Percentiles rank a stretch among this genome's conserved stretches.
phyloP scores from a whole-genome alignment of 306 rosid genomes.

The Cyclanthera cordifolia region DNA sequence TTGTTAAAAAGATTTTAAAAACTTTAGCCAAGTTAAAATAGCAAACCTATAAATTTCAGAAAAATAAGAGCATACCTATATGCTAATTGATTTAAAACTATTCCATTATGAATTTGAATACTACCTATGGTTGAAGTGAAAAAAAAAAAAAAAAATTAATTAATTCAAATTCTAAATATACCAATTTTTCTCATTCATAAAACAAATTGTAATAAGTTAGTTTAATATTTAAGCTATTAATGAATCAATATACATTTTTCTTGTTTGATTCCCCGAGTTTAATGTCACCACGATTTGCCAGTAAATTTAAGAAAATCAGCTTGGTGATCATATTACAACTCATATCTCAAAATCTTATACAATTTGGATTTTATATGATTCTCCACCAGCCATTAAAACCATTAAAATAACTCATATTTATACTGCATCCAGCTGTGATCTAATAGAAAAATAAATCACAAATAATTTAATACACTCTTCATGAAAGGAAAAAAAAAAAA shows the following conservation, averaged over 20 bases:
- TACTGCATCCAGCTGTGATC: conserved; percentile 1
- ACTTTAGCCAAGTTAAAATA: too few relatives aligned
- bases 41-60: too few relatives aligned
- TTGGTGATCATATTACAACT: not conserved
- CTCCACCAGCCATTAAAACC: not conserved
- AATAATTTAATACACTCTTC: not conserved
- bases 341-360: not conserved
- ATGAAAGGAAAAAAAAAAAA: not conserved
- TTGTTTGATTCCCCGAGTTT: not conserved
- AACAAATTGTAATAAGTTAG: not conserved
- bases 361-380: conserved; percentile 5
- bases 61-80: too few relatives aligned
- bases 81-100: too few relatives aligned
- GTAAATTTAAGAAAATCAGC: not conserved
- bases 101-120: too few relatives aligned
- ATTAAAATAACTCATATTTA: not conserved
- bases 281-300: conserved; percentile 5
- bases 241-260: not conserved
- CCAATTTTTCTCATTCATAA: not conserved
- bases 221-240: not conserved
- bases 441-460: not conserved
- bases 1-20: too few relatives aligned
- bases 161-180: not conserved
- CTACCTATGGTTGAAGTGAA: not conserved
- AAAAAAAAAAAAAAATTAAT: too few relatives aligned